Evolutionary conservation across 257 asterid species (phyloP).

Genomic region (Nyctanthes arbortristis): DNA sequence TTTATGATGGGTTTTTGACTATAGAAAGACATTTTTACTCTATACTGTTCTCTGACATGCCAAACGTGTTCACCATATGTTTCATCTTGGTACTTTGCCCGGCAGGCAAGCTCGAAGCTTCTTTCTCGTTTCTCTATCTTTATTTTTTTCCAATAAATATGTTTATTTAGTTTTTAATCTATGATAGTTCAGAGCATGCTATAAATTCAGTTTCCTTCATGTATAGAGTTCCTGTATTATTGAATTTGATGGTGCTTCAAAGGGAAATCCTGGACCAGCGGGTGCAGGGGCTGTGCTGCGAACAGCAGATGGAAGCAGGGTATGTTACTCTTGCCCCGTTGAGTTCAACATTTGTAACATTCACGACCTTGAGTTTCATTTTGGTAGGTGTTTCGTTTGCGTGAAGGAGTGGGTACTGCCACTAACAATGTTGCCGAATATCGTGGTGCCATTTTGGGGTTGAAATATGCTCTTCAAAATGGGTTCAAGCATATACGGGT

Average conservation of each 20-base stretch:
- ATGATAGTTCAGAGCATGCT: slow-evolving; percentile 22
- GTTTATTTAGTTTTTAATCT: slow-evolving; percentile 7
- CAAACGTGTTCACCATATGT: neutral
- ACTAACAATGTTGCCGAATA: slow-evolving; percentile 96
- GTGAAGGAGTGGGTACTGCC: slow-evolving; percentile 94
- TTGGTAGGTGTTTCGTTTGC: slow-evolving; percentile 71
- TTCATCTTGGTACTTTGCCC: slow-evolving; percentile 10
- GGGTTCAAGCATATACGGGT: slow-evolving; percentile 85
- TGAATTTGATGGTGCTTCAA: slow-evolving; percentile 96
- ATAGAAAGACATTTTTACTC: neutral
- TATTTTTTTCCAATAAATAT: neutral
- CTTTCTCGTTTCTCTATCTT: neutral
- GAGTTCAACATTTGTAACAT: slow-evolving; percentile 14
- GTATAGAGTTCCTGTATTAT: slow-evolving; percentile 73
- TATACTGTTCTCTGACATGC: neutral
- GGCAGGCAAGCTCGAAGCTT: neutral
- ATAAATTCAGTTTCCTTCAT: slow-evolving; percentile 35
- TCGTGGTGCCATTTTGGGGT: slow-evolving; percentile 83
- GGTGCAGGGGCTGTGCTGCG: slow-evolving; percentile 94
- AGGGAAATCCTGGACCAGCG: slow-evolving; percentile 97
- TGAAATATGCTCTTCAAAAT: slow-evolving; percentile 78
- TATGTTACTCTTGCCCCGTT: slow-evolving; percentile 23
- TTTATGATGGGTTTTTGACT: neutral
- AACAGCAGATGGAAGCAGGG: slow-evolving; percentile 88
- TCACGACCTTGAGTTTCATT: slow-evolving; percentile 17